Evolutionary conservation across 2,329 filamentous ascomycete genomes (phyloP), one percentile per base, ranked within the genome.

Genomic region (Cladorrhinum sp.): DNA sequence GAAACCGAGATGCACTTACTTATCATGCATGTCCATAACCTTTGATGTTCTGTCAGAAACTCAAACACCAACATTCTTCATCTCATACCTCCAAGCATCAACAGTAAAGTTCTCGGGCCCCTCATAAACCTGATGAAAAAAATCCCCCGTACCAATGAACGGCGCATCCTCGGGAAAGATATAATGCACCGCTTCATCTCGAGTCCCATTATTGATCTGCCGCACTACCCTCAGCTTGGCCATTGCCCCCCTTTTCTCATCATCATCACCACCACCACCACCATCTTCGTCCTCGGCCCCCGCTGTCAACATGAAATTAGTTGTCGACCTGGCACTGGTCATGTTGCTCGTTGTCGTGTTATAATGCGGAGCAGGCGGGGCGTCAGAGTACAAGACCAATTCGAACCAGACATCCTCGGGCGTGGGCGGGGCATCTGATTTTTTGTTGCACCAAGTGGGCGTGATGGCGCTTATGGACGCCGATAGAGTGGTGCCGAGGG

Each of bases 101-200:
- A 66, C 45, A 12, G 36, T 48, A 53, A 67, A 67, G 22, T 64
- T 60, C 54, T 56, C 49, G 10, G 62, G 60, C 3, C 67, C 67
- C 1, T 32, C 27, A 50, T 65, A 68, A 27, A 65, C 61, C 59
- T 66, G 51, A 12, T 57, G 60, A 18, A 8, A 49, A n/a, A 66
- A 55, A 18, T 52, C 25, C 6, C 54, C 59, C 23, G 56, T 24
- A 4, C 65, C 66, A 8, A 64, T 50, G 2, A 62, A 27, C 8
- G 45, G 54, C 8, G 61, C 25, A 4, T 51, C 25, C 16, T 24
- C 5, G 2, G 29, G 32, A 1, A 23, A 5, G n/a, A 66, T 18
- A 22, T 50, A 23, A 32, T 55, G 52, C 9, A 60, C 22, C 32
- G 54, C 59, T 55, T 58, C 55, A 41, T 64, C 62, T n/a, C 45